Base-by-base conservation (phyloP, 192 early-diverging fungal species). In the Coemansia asiatica region DNA sequence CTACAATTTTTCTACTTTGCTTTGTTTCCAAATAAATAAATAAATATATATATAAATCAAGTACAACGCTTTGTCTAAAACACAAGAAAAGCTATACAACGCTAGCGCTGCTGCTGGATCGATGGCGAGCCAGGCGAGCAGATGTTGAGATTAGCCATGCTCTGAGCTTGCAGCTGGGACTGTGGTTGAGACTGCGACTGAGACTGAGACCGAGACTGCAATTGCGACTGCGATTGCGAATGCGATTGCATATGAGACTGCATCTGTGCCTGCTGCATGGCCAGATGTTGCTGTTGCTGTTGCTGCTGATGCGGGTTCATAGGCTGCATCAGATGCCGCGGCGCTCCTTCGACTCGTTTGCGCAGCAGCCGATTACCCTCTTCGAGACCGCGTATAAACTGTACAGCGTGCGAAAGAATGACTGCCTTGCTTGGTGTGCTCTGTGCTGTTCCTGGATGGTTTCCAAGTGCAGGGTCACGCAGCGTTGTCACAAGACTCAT, bases 401-500 rank as follows among this genome's bases (percentile, higher is more conserved):
- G 90, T 0, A 90, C 87, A 38, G 89, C 89, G 64, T 89, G 90
- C 56, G 92, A 87, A 46, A 95, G 81, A 60, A 96, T 95, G 25
- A 92, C 81, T 0, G 90, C 93, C 66, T 94, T 92, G 68, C 88
- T 90, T 16, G 90, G 85, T 63, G 93, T 93, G 60, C 87, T 87
- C 26, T 90, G 87, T 23, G 87, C 90, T 6, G 79, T 82, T 0
- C 79, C 79, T 2, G 79, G 79, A 33, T 82, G 79, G 74, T 82
- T 82, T 16, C 79, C 74, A 15, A 82, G 63, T 10, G 74, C 67
- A 12, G 79, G 79, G 29, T 82, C 79, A 35, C 63, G 63, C 51
- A 96, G 81, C 2, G 87, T 87, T 35, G 94, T 92, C 23, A 96
- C 92, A 72, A 94, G 86, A 44, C 85, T 90, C 54, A 92, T 89